Evolutionary conservation across 2,329 filamentous ascomycete species (phyloP).

Genomic region (Calycina marina): DNA sequence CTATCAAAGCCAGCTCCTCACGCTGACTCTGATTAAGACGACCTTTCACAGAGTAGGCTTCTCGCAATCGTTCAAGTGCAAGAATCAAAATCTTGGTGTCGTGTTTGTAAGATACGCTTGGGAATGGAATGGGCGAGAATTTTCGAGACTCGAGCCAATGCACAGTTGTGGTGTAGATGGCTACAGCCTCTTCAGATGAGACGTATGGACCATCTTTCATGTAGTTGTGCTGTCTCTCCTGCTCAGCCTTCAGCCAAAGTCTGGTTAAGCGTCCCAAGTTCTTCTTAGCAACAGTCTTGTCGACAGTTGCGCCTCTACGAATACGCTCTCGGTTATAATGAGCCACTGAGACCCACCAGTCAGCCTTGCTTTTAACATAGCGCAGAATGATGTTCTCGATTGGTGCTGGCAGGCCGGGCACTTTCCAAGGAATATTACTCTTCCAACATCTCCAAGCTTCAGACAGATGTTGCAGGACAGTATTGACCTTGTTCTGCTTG

Average conservation of each 20-base stretch:
- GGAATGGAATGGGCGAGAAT: conserved; percentile 97
- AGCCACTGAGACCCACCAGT: conserved; percentile 99
- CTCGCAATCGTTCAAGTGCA: conserved; percentile 79
- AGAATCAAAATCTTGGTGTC: conserved; percentile 98
- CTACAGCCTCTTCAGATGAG: conserved; percentile 94
- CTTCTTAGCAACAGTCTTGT: conserved; percentile 99
- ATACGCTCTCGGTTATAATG: conserved; percentile 99
- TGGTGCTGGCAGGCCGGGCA: conserved; percentile 85
- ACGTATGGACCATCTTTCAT: conserved; percentile 99
- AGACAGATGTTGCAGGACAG: conserved; percentile 88
- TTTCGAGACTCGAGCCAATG: conserved; percentile 98
- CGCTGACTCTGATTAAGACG: conserved; percentile 93
- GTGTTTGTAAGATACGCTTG: conserved; percentile 97
- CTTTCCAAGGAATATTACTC: conserved; percentile 99
- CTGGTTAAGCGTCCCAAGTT: conserved; percentile 89
- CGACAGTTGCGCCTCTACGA: conserved; percentile 85
- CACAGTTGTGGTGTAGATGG: conserved; percentile 96
- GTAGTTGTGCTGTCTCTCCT: conserved; percentile 97
- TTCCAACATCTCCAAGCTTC: conserved; percentile 99
- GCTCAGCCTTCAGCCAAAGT: conserved; percentile 94
- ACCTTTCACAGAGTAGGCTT: conserved; percentile 96
- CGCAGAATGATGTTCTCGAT: conserved; percentile 98
- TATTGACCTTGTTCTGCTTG: conserved; percentile 99
- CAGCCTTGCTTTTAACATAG: conserved; percentile 97
- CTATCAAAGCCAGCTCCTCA: conserved; percentile 90